Percentiles rank a stretch among this genome's conserved stretches.
Conservation (phyloP, 768 basidiomycete species). For the Podaxis sp. region DNA sequence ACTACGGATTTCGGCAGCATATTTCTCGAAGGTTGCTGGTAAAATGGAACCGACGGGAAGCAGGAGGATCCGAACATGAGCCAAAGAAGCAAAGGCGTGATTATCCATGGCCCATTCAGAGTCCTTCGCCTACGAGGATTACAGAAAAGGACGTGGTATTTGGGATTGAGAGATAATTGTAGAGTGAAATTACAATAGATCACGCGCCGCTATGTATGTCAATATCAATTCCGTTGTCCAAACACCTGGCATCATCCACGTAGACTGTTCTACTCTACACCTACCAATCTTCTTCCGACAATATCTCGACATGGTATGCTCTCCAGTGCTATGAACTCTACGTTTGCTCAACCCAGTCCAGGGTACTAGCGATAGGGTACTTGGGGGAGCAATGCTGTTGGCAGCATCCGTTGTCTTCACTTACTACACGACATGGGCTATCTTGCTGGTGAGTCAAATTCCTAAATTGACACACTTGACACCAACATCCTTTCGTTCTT, state of each 20-base stretch:
- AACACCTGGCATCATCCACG: conserved; percentile 3
- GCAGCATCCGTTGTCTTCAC: conserved; percentile 73
- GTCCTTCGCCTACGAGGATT: neutral
- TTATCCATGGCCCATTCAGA: conserved; percentile 53
- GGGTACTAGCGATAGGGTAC: conserved; percentile 78
- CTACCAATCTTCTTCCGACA: neutral
- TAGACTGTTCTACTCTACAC: neutral
- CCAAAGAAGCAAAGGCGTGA: conserved; percentile 77
- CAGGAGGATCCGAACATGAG: conserved; percentile 82
- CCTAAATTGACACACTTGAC: neutral
- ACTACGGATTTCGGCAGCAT: conserved; percentile 69
- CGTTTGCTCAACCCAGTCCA: conserved; percentile 26
- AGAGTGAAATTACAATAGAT: neutral
- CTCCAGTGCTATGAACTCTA: neutral
- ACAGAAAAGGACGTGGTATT: neutral
- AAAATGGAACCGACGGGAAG: conserved; percentile 82
- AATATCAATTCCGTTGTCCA: neutral
- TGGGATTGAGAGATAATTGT: neutral
- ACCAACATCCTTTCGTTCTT: conserved; percentile 14
- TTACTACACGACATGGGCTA: conserved; percentile 92
- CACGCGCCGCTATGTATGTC: neutral
- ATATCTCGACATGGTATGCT: conserved; percentile 9
- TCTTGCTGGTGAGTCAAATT: conserved; percentile 66
- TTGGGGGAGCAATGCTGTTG: conserved; percentile 81
- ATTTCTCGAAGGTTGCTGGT: conserved; percentile 67